These are phyloP conservation scores for Lithocarpus polystachyus DNA, from an alignment of 306 rosid species.

Conservation along the genomic window DNA sequence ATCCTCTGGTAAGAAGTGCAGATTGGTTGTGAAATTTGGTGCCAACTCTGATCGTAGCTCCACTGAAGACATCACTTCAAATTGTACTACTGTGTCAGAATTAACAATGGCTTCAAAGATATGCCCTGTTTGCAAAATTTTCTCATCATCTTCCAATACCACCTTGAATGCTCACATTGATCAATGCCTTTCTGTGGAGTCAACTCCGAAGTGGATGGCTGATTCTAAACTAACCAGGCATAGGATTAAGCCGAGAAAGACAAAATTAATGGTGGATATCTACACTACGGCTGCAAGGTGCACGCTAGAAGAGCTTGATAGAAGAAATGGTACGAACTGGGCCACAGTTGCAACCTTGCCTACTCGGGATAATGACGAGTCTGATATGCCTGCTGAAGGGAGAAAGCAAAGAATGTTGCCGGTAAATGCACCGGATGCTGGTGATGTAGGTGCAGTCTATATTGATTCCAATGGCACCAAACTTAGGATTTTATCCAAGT, in stretches of 20 bases:
- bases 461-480: conserved; percentile 54
- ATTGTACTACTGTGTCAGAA: conserved; percentile 33
- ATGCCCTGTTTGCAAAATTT: conserved; percentile 65
- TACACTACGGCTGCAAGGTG: conserved; percentile 43
- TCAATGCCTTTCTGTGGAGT: conserved; percentile 57
- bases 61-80: conserved; percentile 39
- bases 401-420: conserved; percentile 26
- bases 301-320: conserved; percentile 59
- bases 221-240: conserved; percentile 41
- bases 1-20: conserved; percentile 44
- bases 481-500: conserved; percentile 50
- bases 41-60: conserved; percentile 36
- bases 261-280: conserved; percentile 53
- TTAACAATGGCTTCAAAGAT: conserved; percentile 47
- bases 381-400: conserved; percentile 31
- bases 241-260: conserved; percentile 54
- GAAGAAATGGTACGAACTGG: conserved; percentile 59
- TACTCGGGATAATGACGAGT: conserved; percentile 29
- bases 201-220: conserved; percentile 42
- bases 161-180: conserved; percentile 68
- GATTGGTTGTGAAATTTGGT: conserved; percentile 34
- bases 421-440: conserved; percentile 30
- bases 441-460: conserved; percentile 45
- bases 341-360: conserved; percentile 38
- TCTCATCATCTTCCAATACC: conserved; percentile 60